Conservation (phyloP, 2,329 filamentous ascomycete genomes). For the Aspergillus fischeri region DNA sequence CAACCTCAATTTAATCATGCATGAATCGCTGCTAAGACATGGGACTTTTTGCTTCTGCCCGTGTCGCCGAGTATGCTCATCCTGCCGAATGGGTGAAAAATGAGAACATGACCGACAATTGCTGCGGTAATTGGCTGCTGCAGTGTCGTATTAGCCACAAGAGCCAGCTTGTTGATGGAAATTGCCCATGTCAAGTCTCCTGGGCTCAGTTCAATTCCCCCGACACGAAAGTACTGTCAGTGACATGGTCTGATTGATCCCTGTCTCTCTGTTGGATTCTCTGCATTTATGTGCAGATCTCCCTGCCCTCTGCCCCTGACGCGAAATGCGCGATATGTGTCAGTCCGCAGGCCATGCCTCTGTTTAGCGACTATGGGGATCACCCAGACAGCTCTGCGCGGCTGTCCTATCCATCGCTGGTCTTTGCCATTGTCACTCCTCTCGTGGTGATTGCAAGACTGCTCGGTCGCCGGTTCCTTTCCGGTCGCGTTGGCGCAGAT, state of each 20-base stretch:
- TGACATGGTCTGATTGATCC: neutral
- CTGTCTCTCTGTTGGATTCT: neutral
- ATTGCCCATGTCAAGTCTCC: accelerated
- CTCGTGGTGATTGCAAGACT: constrained; percentile 16
- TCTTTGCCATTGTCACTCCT: constrained; percentile 18
- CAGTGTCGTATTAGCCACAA: neutral
- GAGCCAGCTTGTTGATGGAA: neutral
- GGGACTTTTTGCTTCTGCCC: neutral
- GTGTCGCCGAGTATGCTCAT: neutral
- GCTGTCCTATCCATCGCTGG: constrained; percentile 14
- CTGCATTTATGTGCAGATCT: neutral
- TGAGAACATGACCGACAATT: no score
- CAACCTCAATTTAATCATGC: neutral
- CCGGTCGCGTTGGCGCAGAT: constrained; percentile 13
- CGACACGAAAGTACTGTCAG: neutral
- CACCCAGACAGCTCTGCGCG: constrained; percentile 16
- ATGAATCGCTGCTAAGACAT: neutral
- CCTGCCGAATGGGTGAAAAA: neutral
- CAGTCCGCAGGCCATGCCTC: constrained; percentile 8
- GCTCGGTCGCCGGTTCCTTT: constrained; percentile 12
- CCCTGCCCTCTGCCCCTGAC: neutral
- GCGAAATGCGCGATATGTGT: neutral
- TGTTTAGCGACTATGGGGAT: constrained; percentile 21
- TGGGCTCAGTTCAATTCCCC: neutral
- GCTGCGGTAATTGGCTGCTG: no score